Evolutionary conservation across 306 rosid species (phyloP).

Genomic region (Quercus cerris): DNA sequence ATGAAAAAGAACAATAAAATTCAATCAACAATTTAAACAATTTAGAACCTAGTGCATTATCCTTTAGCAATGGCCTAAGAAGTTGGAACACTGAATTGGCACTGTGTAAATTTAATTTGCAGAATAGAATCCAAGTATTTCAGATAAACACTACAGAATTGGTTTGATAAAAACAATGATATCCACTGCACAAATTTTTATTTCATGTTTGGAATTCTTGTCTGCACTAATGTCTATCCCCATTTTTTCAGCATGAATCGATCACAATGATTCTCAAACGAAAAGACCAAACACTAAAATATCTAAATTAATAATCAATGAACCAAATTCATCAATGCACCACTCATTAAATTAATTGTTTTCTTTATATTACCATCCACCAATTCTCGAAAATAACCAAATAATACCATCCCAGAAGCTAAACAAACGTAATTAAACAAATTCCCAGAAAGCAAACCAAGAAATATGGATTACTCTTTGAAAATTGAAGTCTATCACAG

Average conservation of each 20-base stretch:
- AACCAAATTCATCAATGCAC: background rate
- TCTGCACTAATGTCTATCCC: background rate
- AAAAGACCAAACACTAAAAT: background rate
- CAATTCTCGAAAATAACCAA: background rate
- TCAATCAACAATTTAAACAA: conserved; percentile 7
- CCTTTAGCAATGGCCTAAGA: background rate
- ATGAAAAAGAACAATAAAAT: background rate
- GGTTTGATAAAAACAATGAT: background rate
- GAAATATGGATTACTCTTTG: background rate
- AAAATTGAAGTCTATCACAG: background rate
- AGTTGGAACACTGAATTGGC: background rate
- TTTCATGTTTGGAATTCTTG: background rate
- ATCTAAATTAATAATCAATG: background rate
- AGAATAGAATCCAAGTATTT: background rate
- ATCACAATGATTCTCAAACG: background rate
- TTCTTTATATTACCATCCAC: background rate
- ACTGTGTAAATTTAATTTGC: background rate
- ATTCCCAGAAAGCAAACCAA: background rate
- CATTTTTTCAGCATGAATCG: background rate
- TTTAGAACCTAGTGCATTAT: background rate
- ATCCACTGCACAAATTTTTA: background rate
- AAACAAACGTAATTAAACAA: background rate
- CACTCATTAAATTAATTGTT: background rate
- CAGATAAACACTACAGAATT: background rate
- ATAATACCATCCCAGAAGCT: background rate